Base-by-base conservation (phyloP, 2,329 filamentous ascomycete genomes). In the Pseudogymnoascus sp. region DNA sequence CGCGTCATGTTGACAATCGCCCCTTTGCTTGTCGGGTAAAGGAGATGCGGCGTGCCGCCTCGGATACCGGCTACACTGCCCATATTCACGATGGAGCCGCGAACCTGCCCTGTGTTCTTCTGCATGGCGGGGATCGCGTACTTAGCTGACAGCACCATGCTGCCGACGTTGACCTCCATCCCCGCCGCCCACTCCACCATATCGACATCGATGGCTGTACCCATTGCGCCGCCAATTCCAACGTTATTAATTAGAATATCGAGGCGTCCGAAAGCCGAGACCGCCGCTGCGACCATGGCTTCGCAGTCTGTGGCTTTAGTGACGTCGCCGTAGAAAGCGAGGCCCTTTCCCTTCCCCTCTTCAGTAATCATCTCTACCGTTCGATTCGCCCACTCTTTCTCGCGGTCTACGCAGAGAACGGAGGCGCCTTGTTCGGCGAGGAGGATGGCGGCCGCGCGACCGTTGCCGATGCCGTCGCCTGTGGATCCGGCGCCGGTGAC, bases 201-300 rank as follows among this genome's bases (percentile, higher is more conserved):
- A 68, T 88, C 83, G 0, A 88, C 81, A 0, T 85, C 81, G 1
- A 83, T 77, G 0, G 85, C 85, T 1, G 82, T 86, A 0, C 87
- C 87, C 1, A 74, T 63, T 0, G 84, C 80, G 0, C 87, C 87
- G 3, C 78, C 77, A 19, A 88, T 75, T 0, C 87, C 87, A 1
- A 89, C 86, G 63, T 84, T 85, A 69, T 88, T 88, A 37, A 88
- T 76, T 0, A 89, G 74, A 44, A 88, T 84, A 68, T 88, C 84
- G 1, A 89, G 66, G 1, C 82, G 75, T 0, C 83, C 84, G 66
- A 82, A 88, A 1, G 72, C 68, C 1, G 75, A 64, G 0, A 84
- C 13, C 0, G 84, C 79, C 0, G 71, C 63, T 0, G 77, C 65
- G 6, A 80, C 74, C 15, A 62, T 63, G 44, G 40, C 62, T 42